Evolutionary conservation across 495 filamentous ascomycete species (phyloP).

Genomic region (Aspergillus hancockii): DNA sequence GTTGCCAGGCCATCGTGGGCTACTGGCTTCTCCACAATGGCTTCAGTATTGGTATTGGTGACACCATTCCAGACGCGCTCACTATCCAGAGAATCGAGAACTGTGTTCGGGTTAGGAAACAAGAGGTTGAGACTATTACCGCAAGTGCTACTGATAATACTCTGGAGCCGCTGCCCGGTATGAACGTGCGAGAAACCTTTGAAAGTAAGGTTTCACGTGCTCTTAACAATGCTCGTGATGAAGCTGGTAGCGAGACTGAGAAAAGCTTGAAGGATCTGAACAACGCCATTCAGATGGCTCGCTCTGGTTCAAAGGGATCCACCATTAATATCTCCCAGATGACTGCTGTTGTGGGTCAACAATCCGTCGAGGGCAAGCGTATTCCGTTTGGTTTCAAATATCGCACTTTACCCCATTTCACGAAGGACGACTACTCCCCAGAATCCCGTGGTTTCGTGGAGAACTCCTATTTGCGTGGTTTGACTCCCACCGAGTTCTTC

Average conservation of each 20-base stretch:
- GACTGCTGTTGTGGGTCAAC: conserved; percentile 95
- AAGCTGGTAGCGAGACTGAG: conserved; percentile 87
- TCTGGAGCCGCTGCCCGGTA: conserved; percentile 87
- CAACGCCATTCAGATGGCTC: conserved; percentile 93
- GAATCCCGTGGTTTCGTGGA: conserved; percentile 98
- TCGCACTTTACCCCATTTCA: conserved; percentile 94
- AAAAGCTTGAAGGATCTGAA: conserved; percentile 92
- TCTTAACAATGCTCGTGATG: conserved; percentile 92
- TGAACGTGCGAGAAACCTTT: conserved; percentile 98
- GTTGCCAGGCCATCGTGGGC: conserved; percentile 85
- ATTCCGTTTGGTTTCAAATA: conserved; percentile 99
- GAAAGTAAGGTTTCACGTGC: conserved; percentile 93
- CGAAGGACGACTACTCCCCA: conserved; percentile 97
- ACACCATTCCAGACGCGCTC: conserved; percentile 85
- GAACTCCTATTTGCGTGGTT: conserved; percentile 95
- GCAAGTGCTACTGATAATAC: conserved; percentile 76
- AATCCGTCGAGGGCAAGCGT: conserved; percentile 97
- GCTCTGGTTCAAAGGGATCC: conserved; percentile 95
- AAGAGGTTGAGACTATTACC: conserved; percentile 73
- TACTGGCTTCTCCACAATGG: conserved; percentile 99
- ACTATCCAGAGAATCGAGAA: conserved; percentile 83
- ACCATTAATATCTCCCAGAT: conserved; percentile 99
- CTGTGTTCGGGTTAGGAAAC: conserved; percentile 76
- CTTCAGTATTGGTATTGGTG: conserved; percentile 97
- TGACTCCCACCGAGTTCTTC: conserved; percentile 97